Conservation (phyloP, 768 basidiomycete species). For the Suillus hirtellus region DNA sequence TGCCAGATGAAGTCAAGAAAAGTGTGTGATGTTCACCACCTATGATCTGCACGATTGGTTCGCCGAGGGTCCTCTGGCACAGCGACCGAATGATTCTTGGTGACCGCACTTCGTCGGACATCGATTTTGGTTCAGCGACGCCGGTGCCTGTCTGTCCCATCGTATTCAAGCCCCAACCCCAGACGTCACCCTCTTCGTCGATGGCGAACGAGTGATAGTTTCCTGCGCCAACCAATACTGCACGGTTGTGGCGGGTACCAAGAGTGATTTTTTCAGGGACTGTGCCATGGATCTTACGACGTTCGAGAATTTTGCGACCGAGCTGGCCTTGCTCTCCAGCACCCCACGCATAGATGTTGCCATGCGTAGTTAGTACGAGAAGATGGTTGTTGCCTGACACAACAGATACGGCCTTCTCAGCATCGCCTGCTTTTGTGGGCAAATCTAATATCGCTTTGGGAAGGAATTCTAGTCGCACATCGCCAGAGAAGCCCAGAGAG, state of each 20-base stretch:
- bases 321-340: constrained; percentile 90
- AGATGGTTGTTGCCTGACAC: constrained; percentile 89
- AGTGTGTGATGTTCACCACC: constrained; percentile 90
- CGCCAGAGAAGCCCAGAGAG: constrained; percentile 78
- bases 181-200: constrained; percentile 78
- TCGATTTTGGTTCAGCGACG: constrained; percentile 43
- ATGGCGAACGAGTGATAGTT: constrained; percentile 90
- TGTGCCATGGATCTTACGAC: constrained; percentile 87
- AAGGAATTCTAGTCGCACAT: constrained; percentile 62
- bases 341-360: constrained; percentile 87
- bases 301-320: constrained; percentile 85
- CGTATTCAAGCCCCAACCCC: constrained; percentile 95
- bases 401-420: constrained; percentile 72
- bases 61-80: constrained; percentile 58
- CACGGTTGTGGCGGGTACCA: constrained; percentile 62
- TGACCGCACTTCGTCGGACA: constrained; percentile 53
- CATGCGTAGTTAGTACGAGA: constrained; percentile 84
- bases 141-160: constrained; percentile 80
- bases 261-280: constrained; percentile 84
- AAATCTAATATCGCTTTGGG: constrained; percentile 63
- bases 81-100: constrained; percentile 68
- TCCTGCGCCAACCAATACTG: constrained; percentile 76
- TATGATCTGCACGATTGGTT: constrained; percentile 66
- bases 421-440: constrained; percentile 58
- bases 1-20: constrained; percentile 82